phyloP scores from a whole-genome alignment of 1,139 yeast genomes.

The Pichia terricola region DNA sequence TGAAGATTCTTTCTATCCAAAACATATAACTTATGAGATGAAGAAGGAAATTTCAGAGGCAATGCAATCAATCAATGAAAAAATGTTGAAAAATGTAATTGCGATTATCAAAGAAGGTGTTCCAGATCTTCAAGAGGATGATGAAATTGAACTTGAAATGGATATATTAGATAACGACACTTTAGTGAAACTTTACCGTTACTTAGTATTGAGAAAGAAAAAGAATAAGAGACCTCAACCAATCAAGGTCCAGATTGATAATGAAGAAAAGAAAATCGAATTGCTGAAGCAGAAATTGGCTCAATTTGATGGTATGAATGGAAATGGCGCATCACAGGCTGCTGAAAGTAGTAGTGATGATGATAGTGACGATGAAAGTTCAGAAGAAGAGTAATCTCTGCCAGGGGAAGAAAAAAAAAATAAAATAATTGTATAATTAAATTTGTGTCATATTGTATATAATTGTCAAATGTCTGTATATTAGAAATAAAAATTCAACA shows the following conservation, averaged over 20 bases:
- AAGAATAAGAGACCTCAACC: constrained; percentile 12
- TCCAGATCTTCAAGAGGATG: constrained; percentile 70
- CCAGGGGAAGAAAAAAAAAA: background rate
- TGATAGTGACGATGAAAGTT: constrained; percentile 13
- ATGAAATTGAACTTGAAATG: constrained; percentile 91
- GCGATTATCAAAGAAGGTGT: constrained; percentile 80
- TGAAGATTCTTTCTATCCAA: constrained; percentile 21
- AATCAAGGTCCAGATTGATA: constrained; percentile 27
- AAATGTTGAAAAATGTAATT: constrained; percentile 74
- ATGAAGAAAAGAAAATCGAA: constrained; percentile 73
- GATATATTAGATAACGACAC: constrained; percentile 86
- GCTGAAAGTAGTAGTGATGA: constrained; percentile 65
- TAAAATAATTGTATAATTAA: background rate
- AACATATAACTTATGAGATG: constrained; percentile 84
- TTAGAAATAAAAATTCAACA: constrained; percentile 1
- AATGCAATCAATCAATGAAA: constrained; percentile 69
- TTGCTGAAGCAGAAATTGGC: constrained; percentile 76
- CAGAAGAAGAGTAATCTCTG: constrained; percentile 15
- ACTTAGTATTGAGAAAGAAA: constrained; percentile 51
- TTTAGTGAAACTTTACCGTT: constrained; percentile 72
- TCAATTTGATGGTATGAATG: constrained; percentile 48
- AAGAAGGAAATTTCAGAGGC: constrained; percentile 87
- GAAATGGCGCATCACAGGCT: constrained; percentile 21
- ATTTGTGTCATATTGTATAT: constrained; percentile 5
- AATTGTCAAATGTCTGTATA: constrained; percentile 4